These are phyloP conservation scores for Agrocybe praecox DNA, from an alignment of 768 basidiomycete genomes.

Conservation along the genomic window DNA sequence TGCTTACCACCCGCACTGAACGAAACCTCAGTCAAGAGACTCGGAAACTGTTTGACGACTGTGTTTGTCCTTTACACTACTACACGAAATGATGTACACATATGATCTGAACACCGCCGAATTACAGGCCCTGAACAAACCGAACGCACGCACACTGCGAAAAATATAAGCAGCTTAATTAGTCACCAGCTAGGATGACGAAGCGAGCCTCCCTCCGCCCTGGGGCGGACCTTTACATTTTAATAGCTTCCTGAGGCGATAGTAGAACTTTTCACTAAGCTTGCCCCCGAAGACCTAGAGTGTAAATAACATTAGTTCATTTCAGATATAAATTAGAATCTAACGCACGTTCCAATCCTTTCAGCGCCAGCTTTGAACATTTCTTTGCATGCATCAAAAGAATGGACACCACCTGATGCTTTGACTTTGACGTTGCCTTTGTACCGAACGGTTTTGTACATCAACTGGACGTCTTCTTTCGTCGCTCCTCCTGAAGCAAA, in stretches of 20 bases:
- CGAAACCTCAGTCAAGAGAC: too few species aligned
- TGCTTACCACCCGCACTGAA: too few species aligned
- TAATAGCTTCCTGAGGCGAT: slow-evolving; percentile 1
- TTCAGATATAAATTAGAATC: not conserved
- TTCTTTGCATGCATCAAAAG: slow-evolving; percentile 45
- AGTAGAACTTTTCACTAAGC: slow-evolving; percentile 11
- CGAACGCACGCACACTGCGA: too few species aligned
- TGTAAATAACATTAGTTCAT: not conserved
- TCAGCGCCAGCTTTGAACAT: slow-evolving; percentile 54
- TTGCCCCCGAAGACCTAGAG: slow-evolving; percentile 19
- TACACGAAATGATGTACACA: too few species aligned
- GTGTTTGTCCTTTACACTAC: too few species aligned
- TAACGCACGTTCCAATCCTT: slow-evolving; percentile 53
- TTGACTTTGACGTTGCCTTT: slow-evolving; percentile 45
- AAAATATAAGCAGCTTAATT: too few species aligned
- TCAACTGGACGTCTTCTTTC: slow-evolving; percentile 43
- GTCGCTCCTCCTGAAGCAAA: slow-evolving; percentile 49
- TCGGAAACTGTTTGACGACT: too few species aligned
- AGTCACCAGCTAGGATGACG: too few species aligned
- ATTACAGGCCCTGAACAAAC: too few species aligned
- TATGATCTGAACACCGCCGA: too few species aligned
- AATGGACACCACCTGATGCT: slow-evolving; percentile 53
- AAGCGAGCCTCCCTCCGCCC: too few species aligned
- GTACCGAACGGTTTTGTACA: slow-evolving; percentile 39
- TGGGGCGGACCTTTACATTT: not conserved